These are phyloP conservation scores for Rhytidiadelphus loreus DNA, from an alignment of 225 moss, liverwort and hornwort species.

Conservation along the genomic window DNA sequence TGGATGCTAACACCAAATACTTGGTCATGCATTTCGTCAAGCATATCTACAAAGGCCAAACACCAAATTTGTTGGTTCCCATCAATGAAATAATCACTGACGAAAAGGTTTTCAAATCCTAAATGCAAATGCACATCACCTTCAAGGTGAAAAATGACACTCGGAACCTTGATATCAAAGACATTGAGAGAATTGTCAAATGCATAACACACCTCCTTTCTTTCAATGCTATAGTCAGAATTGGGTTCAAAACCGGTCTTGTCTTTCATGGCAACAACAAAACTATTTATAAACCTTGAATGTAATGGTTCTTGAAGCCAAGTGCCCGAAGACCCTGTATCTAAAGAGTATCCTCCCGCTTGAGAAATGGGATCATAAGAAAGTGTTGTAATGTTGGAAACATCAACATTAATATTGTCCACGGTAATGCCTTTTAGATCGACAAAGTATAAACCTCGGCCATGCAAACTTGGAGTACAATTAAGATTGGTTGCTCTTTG, in stretches of 20 bases:
- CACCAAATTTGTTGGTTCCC: neutral
- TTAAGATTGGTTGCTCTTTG: neutral
- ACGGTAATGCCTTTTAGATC: neutral
- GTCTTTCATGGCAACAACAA: neutral
- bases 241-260: neutral
- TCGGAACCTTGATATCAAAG: neutral
- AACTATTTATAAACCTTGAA: neutral
- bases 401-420: neutral
- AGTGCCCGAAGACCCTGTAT: neutral
- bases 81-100: rapidly evolving
- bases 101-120: neutral
- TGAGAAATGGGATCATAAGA: neutral
- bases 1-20: neutral
- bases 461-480: neutral
- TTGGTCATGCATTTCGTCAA: too few relatives aligned
- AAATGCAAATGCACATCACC: neutral
- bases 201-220: neutral
- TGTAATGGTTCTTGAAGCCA: neutral
- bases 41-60: neutral
- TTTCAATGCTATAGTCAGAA: neutral
- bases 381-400: neutral
- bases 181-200: neutral
- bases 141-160: neutral
- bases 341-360: rapidly evolving
- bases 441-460: neutral